phyloP scores from a whole-genome alignment of 345 rosid genomes.

The Chamaenerion angustifolium region DNA sequence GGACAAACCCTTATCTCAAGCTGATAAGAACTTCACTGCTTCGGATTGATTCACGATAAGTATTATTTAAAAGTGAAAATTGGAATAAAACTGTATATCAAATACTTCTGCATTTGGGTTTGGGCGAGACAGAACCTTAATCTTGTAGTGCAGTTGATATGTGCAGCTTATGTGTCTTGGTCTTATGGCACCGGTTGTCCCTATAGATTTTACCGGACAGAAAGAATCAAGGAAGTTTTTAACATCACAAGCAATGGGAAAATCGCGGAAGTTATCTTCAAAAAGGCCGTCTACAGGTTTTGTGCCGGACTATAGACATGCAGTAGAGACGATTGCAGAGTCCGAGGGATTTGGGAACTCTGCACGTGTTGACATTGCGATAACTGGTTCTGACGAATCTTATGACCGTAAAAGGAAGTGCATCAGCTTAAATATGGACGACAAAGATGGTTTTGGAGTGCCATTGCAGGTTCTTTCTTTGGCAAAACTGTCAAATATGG shows the following conservation, averaged over 20 bases:
- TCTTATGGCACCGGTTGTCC: constrained; percentile 53
- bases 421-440: constrained; percentile 34
- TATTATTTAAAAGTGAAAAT: no score
- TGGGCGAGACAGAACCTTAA: not conserved
- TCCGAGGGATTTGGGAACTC: constrained; percentile 65
- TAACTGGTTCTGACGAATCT: constrained; percentile 46
- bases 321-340: constrained; percentile 49
- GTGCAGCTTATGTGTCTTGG: constrained; percentile 32
- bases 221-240: constrained; percentile 25
- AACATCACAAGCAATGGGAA: constrained; percentile 41
- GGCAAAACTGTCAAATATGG: constrained; percentile 45
- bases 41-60: no score
- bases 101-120: not conserved
- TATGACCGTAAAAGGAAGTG: constrained; percentile 44
- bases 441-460: constrained; percentile 27
- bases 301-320: constrained; percentile 44
- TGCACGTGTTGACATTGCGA: constrained; percentile 35
- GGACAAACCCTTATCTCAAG: no score
- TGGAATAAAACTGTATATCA: not conserved
- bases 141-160: constrained; percentile 23
- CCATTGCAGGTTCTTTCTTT: constrained; percentile 43
- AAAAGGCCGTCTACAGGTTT: constrained; percentile 55
- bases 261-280: constrained; percentile 47
- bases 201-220: constrained; percentile 45
- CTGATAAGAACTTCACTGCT: no score